Conservation (phyloP, 345 rosid genomes). For the Mallotus nudiflorus region DNA sequence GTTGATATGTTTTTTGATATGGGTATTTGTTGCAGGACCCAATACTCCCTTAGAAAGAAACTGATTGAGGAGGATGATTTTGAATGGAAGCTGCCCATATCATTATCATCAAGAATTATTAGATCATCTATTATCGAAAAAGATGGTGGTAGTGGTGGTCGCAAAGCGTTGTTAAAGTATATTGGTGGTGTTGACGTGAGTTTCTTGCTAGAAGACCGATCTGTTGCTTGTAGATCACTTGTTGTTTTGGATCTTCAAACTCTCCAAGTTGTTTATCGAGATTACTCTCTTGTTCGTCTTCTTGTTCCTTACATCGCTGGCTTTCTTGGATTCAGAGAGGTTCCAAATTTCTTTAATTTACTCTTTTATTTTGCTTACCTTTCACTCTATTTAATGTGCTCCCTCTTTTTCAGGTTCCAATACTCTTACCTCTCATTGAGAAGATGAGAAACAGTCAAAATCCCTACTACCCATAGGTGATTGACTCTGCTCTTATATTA, state of each 20-base stretch:
- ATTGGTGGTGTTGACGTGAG: slow-evolving; percentile 92
- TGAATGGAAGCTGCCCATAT: slow-evolving; percentile 3
- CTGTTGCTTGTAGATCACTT: slow-evolving; percentile 66
- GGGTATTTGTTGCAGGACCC: slow-evolving; percentile 4
- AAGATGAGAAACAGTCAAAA: slow-evolving; percentile 49
- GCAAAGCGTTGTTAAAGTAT: slow-evolving; percentile 41
- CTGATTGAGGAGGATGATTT: slow-evolving; percentile 14
- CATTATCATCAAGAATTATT: background rate
- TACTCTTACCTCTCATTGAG: slow-evolving; percentile 59
- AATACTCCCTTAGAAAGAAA: background rate
- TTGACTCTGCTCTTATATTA: too few species aligned
- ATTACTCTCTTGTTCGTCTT: slow-evolving; percentile 45
- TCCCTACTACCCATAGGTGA: slow-evolving; percentile 72
- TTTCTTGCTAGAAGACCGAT: slow-evolving; percentile 66
- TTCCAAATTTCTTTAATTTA: background rate
- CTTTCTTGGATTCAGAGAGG: slow-evolving; percentile 94
- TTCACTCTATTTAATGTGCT: background rate
- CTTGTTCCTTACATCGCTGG: slow-evolving; percentile 75
- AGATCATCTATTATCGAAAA: too few species aligned
- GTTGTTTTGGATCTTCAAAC: slow-evolving; percentile 62
- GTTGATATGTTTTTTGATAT: background rate
- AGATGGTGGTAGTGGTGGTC: too few species aligned
- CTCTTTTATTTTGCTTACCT: background rate
- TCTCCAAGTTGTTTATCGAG: slow-evolving; percentile 44
- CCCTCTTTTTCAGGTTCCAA: slow-evolving; percentile 49